Percentiles rank a stretch among this genome's conserved stretches.
Conservation (phyloP, 1,139 yeast species). For the Pichia sp. region DNA sequence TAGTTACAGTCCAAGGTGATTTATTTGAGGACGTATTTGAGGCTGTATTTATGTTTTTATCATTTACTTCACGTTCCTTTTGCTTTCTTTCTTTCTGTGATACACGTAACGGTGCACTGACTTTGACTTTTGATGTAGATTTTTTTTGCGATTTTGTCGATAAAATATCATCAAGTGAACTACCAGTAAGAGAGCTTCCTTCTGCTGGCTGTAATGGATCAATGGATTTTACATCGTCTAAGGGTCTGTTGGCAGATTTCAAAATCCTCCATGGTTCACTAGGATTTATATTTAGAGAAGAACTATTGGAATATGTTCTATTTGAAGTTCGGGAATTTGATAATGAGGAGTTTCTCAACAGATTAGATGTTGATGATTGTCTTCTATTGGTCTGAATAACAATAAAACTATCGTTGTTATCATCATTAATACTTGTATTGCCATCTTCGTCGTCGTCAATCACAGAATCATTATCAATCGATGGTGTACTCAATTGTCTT, state of each 20-base stretch:
- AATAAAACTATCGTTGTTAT: conserved; percentile 8
- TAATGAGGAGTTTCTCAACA: neutral
- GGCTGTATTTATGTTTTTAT: conserved; percentile 21
- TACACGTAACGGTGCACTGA: conserved; percentile 12
- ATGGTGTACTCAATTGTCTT: neutral
- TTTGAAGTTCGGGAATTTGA: neutral
- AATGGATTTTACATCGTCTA: neutral
- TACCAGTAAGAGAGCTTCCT: neutral
- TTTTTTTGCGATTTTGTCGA: conserved; percentile 5
- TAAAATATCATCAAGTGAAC: conserved; percentile 11
- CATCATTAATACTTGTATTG: neutral
- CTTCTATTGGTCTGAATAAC: conserved; percentile 10
- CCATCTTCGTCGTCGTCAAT: conserved; percentile 16
- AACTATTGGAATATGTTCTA: conserved; percentile 3
- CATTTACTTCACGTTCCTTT: conserved; percentile 39
- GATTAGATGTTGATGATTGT: conserved; percentile 16
- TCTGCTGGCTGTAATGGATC: neutral
- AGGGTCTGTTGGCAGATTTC: too few relatives aligned
- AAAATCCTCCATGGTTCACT: conserved; percentile 7
- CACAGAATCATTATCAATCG: conserved; percentile 22
- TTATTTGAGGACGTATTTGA: neutral
- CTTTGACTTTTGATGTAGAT: conserved; percentile 2
- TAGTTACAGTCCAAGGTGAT: conserved; percentile 5
- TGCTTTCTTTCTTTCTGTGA: conserved; percentile 27
- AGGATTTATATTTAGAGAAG: neutral